These are phyloP conservation scores for Syzygium oleosum DNA, from an alignment of 345 rosid genomes.

Conservation along the genomic window DNA sequence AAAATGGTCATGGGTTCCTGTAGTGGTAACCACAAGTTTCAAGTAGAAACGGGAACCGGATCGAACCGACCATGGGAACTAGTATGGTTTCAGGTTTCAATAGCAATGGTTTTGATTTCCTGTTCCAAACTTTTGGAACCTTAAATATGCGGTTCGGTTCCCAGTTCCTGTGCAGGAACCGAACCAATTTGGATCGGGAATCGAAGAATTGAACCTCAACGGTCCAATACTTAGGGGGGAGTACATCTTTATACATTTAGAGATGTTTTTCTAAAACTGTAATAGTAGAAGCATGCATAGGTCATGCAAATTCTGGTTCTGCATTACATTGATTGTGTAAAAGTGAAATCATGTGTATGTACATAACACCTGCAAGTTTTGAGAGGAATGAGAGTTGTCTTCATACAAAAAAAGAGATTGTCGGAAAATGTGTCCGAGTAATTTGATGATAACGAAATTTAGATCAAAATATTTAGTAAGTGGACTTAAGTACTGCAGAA, in stretches of 20 bases:
- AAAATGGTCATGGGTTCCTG: not conserved
- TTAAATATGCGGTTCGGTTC: not conserved
- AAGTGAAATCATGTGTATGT: not conserved
- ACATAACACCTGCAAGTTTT: not conserved
- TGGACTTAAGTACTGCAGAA: not conserved
- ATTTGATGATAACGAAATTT: no score
- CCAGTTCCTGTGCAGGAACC: fast-evolving
- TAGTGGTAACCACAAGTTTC: not conserved
- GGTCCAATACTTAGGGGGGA: not conserved
- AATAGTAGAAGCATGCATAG: not conserved
- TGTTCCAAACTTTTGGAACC: not conserved
- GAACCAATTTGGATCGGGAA: not conserved
- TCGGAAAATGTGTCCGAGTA: no score
- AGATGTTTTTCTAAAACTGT: not conserved
- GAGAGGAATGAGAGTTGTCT: not conserved
- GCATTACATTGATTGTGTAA: not conserved
- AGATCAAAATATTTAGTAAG: no score
- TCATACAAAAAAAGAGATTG: not conserved
- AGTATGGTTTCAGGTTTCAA: not conserved
- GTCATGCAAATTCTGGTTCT: not conserved
- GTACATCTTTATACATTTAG: not conserved
- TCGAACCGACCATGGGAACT: not conserved
- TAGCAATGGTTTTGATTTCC: not conserved
- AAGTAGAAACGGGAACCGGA: not conserved
- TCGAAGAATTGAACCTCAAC: not conserved